These are phyloP conservation scores for Sophora flavescens DNA, from an alignment of 306 rosid species.

Conservation along the genomic window DNA sequence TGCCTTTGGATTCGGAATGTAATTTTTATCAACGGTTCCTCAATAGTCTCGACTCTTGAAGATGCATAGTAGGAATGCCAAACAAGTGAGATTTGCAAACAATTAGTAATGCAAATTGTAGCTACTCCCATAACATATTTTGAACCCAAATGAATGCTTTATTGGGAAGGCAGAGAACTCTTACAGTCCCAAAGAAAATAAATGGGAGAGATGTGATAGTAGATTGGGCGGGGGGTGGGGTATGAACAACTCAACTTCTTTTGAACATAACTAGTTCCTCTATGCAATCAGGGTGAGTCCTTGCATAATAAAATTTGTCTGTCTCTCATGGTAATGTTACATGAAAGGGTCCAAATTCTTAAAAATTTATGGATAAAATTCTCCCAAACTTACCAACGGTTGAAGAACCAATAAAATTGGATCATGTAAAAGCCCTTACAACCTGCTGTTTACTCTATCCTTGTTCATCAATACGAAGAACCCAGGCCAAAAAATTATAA, in stretches of 20 bases:
- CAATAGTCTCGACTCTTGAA: not conserved
- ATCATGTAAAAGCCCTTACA: not conserved
- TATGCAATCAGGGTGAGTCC: no score
- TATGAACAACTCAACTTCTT: no score
- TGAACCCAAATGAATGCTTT: not conserved
- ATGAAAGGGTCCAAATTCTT: no score
- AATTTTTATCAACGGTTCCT: not conserved
- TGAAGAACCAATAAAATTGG: not conserved
- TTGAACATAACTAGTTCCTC: no score
- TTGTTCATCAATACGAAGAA: not conserved
- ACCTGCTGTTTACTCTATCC: not conserved
- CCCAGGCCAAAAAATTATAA: not conserved
- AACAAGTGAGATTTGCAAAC: not conserved
- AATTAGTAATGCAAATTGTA: not conserved
- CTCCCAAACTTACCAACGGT: not conserved
- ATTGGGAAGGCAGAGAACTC: not conserved
- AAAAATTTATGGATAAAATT: not conserved
- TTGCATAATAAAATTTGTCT: no score
- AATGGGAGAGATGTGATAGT: no score
- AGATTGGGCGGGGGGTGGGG: no score
- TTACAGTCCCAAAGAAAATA: not conserved
- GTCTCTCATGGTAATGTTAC: no score
- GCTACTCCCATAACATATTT: not conserved
- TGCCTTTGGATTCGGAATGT: not conserved
- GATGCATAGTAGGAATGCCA: not conserved